Base-by-base conservation (phyloP, 2,329 filamentous ascomycete genomes). In the Aureobasidium namibiae region DNA sequence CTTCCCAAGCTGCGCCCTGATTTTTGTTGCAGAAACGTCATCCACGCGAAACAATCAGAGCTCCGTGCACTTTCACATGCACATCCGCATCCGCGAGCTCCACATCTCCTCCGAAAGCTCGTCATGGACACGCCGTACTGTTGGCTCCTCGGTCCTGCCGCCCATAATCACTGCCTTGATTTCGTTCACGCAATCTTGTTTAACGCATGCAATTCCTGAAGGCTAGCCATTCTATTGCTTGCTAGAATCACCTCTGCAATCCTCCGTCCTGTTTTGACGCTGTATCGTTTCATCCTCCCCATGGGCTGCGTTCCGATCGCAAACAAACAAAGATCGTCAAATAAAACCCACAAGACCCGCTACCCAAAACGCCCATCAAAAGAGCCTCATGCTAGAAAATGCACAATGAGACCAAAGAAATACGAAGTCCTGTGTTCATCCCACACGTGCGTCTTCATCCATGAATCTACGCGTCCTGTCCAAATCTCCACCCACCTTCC, bases 401-500 rank as follows among this genome's bases (percentile, higher is more conserved):
- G 33, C 36, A 45, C 24, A 44, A 29, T 36, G 11, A 54, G 38
- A 54, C 18, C 16, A 34, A 46, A 57, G 33, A 57, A 57, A 46
- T 57, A 57, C 41, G 42, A 48, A 57, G 39, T 57, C 42, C 18
- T 39, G 50, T 33, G 34, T 16, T 23, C n/a, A n/a, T 34, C 11
- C 11, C 26, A 56, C 50, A 39, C 49, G 23, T 54, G 16, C 36
- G 13, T 38, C 7, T 36, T 18, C 50, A 44, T 42, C 41, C 26
- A 29, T 29, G 3, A 9, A 21, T 57, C 29, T 23, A 57, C 18
- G 42, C 41, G 23, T 49, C 60, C 60, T 61, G 57, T 21, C 50
- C 67, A 70, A 88, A 92, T 49, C 82, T 85, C 92, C 92, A 96
- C 0, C 89, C 90, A 4, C 92, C 92, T 65, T 96, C 89, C 62